Base-by-base conservation (phyloP, 257 asterid species). In the Nicotiana otophora region DNA sequence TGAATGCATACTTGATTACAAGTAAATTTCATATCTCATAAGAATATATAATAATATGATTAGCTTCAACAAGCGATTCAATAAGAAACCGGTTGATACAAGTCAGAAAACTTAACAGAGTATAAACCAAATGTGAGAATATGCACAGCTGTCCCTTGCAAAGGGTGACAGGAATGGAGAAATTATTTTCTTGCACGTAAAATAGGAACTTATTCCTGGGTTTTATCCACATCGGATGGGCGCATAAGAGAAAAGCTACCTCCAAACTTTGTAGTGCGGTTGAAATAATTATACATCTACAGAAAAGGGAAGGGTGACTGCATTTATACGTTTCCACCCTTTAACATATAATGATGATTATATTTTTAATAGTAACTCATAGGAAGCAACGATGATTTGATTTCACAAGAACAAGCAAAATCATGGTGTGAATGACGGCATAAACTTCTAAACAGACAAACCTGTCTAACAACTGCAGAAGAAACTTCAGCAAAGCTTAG, bases 401-500 rank as follows among this genome's bases (percentile, higher is more conserved):
- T 8, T 61, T 61, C 12, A 3, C 67, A 20, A 61, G 31, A 61
- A 10, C 57, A 53, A 4, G 67, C 33, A 61, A 61, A 2, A 61
- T 2, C 67, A 20, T 60, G 14, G 14, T 60, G 14, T 60, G 10
- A 10, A 72, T 48, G 36, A 61, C 5, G 8, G 66, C 66, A 31
- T 2, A n/a, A 62, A 31, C 5, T 12, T 36, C 12, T 10, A 19
- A 31, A 58, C 8, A 79, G 61, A 66, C 83, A 85, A 77, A 95
- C 99, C 90, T 94, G 99, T 84, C 96, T 87, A 83, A 96, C 99
- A 19, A 96, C 98, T 14, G 97, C 96, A 57, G 98, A 93, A n/a
- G 98, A 93, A 78, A 94, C 97, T 81, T 93, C 96, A 31, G 98
- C 98, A 58, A 95, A 95, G 82, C 99, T 95, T 23, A 91, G 97